Evolutionary conservation across 805 yeast genomes (phyloP), one percentile per base, ranked within the genome.

Genomic region (Ogataea angusta): DNA sequence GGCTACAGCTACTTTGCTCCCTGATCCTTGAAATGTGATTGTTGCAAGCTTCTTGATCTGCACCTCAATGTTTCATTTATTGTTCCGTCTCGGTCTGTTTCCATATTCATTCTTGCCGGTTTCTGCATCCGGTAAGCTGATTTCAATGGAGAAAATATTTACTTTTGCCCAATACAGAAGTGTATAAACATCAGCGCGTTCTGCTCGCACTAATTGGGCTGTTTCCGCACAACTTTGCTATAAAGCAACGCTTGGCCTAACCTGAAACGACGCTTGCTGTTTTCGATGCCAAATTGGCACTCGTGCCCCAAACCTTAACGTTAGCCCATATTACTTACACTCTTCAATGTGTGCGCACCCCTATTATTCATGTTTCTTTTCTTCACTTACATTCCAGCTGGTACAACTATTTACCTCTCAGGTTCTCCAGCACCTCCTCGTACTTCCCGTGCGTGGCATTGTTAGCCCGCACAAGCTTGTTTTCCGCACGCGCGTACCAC

Each of bases 401-500:
- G 12, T 19, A 7, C 18, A 19, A 14, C 35, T 46, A 42, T 22
- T 40, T 34, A 17, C 30, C 34, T 35, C 39, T 44, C 40, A 80
- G 63, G 51, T 79, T 78, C 40, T 79, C 80, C 43, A 85, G 64
- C 35, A 83, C 72, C 46, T 78, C 78, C 45, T 78, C 76, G 57
- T 72, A 85, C 56, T 80, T 80, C 10, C 91, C 91, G 56, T 84
- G 83, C 6, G 89, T 81, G 2, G 86, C 89, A 46, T 78, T 81
- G 62, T 86, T 85, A 13, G 96, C 95, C 54, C 74, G 78, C 36
- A 66, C 72, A 51, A 90, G 66, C 21, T 78, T 70, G 45, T 67
- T 64, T 53, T 87, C 90, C 0, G 97, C 98, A 41, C 73, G 69
- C 13, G 63, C 60, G 59, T 90, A 90, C 36, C 74, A 66, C 5